phyloP scores from a whole-genome alignment of 2,329 filamentous ascomycete species.

The Clarireedia sp. region DNA sequence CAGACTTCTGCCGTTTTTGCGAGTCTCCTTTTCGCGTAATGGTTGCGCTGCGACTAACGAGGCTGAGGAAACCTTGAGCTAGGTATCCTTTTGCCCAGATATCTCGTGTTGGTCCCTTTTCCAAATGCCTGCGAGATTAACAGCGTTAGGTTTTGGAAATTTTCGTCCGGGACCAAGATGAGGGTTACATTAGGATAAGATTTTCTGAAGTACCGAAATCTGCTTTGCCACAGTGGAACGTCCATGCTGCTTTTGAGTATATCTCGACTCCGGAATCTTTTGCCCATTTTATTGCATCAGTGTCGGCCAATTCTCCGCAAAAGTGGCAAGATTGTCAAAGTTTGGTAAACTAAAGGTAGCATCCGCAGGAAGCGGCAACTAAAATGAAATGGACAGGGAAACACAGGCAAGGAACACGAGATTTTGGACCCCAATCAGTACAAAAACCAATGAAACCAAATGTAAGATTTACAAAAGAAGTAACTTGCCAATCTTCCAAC shows the following conservation, averaged over 20 bases:
- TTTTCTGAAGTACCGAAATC: neutral
- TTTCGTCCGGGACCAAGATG: neutral
- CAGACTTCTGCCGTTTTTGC: neutral
- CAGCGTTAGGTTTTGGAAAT: neutral
- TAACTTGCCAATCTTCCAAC: neutral
- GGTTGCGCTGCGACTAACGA: neutral
- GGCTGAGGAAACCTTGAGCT: neutral
- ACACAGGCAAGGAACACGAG: neutral
- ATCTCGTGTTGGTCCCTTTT: neutral
- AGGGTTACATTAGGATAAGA: neutral
- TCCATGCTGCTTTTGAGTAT: neutral
- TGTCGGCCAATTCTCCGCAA: neutral
- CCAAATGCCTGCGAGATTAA: neutral
- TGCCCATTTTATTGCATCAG: neutral
- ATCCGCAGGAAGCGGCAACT: constrained; percentile 10
- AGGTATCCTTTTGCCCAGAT: neutral
- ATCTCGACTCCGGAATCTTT: neutral
- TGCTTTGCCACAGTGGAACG: neutral
- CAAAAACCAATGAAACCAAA: neutral
- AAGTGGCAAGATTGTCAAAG: neutral
- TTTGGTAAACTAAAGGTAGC: constrained; percentile 1
- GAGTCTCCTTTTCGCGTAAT: neutral
- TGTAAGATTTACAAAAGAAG: neutral
- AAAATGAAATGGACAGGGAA: constrained; percentile 6
- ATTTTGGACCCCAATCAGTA: neutral